Base-by-base conservation (phyloP, 2,329 filamentous ascomycete species). In the Rhytidhysteron rufulum region DNA sequence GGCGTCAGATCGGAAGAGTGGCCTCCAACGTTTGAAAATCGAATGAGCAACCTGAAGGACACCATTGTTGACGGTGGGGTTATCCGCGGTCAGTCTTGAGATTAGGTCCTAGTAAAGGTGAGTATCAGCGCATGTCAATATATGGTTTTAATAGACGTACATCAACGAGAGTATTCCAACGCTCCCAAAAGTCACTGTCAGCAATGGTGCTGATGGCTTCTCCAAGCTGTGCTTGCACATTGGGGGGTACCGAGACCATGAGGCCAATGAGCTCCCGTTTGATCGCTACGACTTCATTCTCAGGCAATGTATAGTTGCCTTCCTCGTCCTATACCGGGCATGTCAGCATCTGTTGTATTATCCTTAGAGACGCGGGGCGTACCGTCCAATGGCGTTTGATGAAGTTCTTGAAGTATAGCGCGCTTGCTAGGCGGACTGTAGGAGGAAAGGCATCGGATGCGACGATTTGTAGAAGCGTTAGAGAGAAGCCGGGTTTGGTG, bases 371-470 rank as follows among this genome's bases (percentile, higher is more conserved):
- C 33, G 15, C 11, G 5, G 19, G 31, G 73, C 80, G 53, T 69
- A 85, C 82, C 55, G 88, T 87, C 81, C 94, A 98, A 74, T 89
- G 93, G 62, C 86, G 82, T 67, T 86, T 86, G 60, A 98, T 89
- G 67, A 95, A 95, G 73, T 98, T 98, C 72, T 98, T 98, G 79
- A 98, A 98, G 72, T 87, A 93, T 44, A 98, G 77, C 20, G 93
- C 88, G 57, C 86, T 88, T 5, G 91, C 82, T 31, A 98, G 82
- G 47, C 93, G 83, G 45, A 87, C 93, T 56, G 87, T 91, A 50
- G 76, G 70, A 30, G 88, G 83, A 48, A 85, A 79, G 31, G 78
- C 72, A 42, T 83, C 79, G 51, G 85, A 82, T 49, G 86, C 88
- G 57, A 95, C 88, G 60, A 97, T 94, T 56, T 91, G 89, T 38